Evolutionary conservation across 352 stramenopile species (phyloP), one percentile per base, ranked within the genome.

Genomic region (Peronosclerospora sorghi): DNA sequence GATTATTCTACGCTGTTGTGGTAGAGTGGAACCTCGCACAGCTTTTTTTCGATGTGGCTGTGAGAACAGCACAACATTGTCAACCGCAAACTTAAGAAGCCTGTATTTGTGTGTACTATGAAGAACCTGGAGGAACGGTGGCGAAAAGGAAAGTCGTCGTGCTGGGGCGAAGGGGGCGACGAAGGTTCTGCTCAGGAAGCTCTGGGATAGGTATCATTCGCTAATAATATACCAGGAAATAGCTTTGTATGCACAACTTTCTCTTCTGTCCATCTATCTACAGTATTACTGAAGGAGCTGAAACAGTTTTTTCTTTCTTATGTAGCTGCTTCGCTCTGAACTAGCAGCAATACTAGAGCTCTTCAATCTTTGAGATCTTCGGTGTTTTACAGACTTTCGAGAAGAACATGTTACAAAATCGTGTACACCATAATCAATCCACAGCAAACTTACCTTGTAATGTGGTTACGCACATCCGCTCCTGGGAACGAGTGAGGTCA

Each of bases 31-130:
- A 59, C 95, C 85, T 42, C 82, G 93, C 40, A 73, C 80, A 57
- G 88, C 81, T 36, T 86, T 98, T n/a, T n/a, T 32, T 97, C 90
- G 20, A 54, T 96, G 52, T 98, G 94, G 94, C 65, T 98, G 12
- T 98, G 95, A 55, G 82, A 97, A 51, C 92, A 98, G 60, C 95
- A 99, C 73, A 98, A 98, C 67, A 63, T 90, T 36, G 95, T 98
- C 21, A 98, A 98, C 68, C 77, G 94, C 59, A 98, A 98, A 63
- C 77, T 99, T 41, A 81, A 91, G 45, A 98, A 98, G 57, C 70
- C 81, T 12, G 21, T 84, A 4, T 98, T 98, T 65, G 48, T 87
- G 35, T 99, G 95, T 58, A 84, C 76, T 30, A 88, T 98, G 48
- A 58, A 87, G 20, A 92, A 82, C 18, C 68, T 99, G 13, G 84